Conservation (phyloP, 1,139 yeast species). For the Sugiyamaella paludigena region DNA sequence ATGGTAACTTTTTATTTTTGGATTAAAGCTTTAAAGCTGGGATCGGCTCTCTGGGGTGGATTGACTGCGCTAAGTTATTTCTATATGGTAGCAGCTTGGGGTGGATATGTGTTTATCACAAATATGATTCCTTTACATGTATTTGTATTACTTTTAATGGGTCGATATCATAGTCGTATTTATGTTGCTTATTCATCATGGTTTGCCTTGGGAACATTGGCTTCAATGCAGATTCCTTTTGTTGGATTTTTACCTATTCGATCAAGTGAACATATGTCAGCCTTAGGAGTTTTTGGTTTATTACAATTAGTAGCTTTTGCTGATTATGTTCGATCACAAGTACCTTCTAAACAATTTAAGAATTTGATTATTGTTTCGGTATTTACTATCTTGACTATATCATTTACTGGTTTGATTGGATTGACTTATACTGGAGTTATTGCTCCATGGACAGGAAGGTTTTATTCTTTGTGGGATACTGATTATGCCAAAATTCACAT, state of each 20-base stretch:
- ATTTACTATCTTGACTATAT: constrained; percentile 53
- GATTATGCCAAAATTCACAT: constrained; percentile 96
- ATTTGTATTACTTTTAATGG: constrained; percentile 88
- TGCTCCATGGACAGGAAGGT: constrained; percentile 99
- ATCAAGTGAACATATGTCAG: constrained; percentile 98
- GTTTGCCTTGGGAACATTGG: constrained; percentile 94
- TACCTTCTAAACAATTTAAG: constrained; percentile 73
- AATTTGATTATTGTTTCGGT: constrained; percentile 65
- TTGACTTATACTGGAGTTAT: constrained; percentile 89
- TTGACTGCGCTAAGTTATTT: constrained; percentile 86
- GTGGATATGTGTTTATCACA: constrained; percentile 98
- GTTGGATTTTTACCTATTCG: constrained; percentile 96
- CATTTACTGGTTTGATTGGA: constrained; percentile 67
- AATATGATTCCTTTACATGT: constrained; percentile 96
- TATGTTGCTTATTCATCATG: constrained; percentile 94
- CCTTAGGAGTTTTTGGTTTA: constrained; percentile 94
- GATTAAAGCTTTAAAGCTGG: constrained; percentile 90
- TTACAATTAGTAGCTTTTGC: constrained; percentile 89
- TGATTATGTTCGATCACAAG: constrained; percentile 70
- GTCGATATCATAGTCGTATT: constrained; percentile 78
- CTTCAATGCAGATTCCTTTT: constrained; percentile 98
- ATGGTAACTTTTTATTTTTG: constrained; percentile 96
- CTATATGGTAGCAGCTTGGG: constrained; percentile 99
- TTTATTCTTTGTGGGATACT: constrained; percentile 98
- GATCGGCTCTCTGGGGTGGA: constrained; percentile 82